Conservation (phyloP, 2,329 filamentous ascomycete species). For the Aulographum hederae region DNA sequence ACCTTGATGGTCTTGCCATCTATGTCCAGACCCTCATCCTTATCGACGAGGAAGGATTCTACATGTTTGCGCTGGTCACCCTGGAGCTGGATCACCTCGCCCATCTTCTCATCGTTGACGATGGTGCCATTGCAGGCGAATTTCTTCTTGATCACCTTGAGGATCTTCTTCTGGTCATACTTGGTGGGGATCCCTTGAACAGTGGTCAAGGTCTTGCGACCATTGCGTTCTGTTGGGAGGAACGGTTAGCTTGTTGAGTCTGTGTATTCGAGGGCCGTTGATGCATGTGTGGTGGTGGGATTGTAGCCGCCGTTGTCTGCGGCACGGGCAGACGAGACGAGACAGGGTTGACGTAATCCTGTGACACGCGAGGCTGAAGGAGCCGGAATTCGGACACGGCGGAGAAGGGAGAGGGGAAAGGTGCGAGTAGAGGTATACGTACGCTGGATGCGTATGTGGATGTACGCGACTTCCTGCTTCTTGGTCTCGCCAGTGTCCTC, state of each 20-base stretch:
- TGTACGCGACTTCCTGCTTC: slow-evolving; percentile 46
- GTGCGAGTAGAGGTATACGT: slow-evolving; percentile 36
- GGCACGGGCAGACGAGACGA: slow-evolving; percentile 4
- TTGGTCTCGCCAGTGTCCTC: slow-evolving; percentile 94
- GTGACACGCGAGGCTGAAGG: not conserved
- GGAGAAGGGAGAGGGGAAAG: not conserved
- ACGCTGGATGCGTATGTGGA: slow-evolving; percentile 99
- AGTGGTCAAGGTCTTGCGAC: slow-evolving; percentile 99
- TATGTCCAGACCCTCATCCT: slow-evolving; percentile 84
- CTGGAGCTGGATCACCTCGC: slow-evolving; percentile 96
- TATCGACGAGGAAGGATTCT: slow-evolving; percentile 91
- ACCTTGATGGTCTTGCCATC: slow-evolving; percentile 97
- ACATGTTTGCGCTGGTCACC: slow-evolving; percentile 98
- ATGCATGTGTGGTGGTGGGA: not conserved
- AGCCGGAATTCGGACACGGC: not conserved
- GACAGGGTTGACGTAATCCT: not conserved
- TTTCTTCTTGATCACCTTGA: slow-evolving; percentile 99
- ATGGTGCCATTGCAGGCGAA: slow-evolving; percentile 99
- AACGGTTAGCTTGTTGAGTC: slow-evolving; percentile 22
- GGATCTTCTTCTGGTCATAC: slow-evolving; percentile 98
- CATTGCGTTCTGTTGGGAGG: slow-evolving; percentile 74
- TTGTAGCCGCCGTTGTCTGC: not conserved
- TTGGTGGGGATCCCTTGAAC: slow-evolving; percentile 98
- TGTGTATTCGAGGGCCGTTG: no score
- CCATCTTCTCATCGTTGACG: slow-evolving; percentile 45